Evolutionary conservation across 345 rosid genomes (phyloP).

Genomic region (Viola odorata): DNA sequence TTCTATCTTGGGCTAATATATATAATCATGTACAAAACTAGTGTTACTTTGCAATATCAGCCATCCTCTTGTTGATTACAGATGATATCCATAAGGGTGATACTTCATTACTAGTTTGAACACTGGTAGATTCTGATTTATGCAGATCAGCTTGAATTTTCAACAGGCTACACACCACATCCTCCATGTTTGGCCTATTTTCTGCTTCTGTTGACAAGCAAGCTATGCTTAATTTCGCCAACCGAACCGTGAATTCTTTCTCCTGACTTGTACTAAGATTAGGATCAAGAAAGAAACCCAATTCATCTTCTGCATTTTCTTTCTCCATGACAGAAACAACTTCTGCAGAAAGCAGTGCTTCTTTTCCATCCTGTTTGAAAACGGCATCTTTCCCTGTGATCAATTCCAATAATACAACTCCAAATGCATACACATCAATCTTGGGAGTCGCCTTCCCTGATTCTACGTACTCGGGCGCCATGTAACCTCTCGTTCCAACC

Average conservation of each 20-base stretch:
- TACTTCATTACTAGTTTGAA: slow-evolving; percentile 4
- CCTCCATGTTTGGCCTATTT: slow-evolving; percentile 38
- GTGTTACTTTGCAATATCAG: slow-evolving; percentile 1
- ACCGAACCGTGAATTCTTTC: slow-evolving; percentile 8
- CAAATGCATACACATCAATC: slow-evolving; percentile 43
- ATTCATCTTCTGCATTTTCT: slow-evolving; percentile 20
- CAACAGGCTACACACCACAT: slow-evolving; percentile 25
- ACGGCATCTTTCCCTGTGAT: slow-evolving; percentile 38
- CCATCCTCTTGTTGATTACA: neutral
- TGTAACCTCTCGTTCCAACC: slow-evolving; percentile 28
- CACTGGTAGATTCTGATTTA: slow-evolving; percentile 8
- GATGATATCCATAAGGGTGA: slow-evolving; percentile 3
- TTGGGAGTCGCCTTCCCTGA: slow-evolving; percentile 32
- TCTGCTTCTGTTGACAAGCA: slow-evolving; percentile 34
- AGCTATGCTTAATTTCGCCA: slow-evolving; percentile 27
- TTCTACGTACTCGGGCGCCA: slow-evolving; percentile 33
- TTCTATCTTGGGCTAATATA: no score
- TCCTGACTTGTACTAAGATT: neutral
- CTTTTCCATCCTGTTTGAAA: slow-evolving; percentile 24
- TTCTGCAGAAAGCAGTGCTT: slow-evolving; percentile 23
- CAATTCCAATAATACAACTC: slow-evolving; percentile 38
- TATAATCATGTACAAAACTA: neutral
- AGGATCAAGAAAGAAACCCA: slow-evolving; percentile 28
- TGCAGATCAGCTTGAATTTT: slow-evolving; percentile 29
- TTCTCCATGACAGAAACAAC: slow-evolving; percentile 14